A percentile compares a stretch with the other conserved stretches of the same genome.
phyloP scores from a whole-genome alignment of 1,284 basidiomycete genomes.

The Naganishia cerealis region DNA sequence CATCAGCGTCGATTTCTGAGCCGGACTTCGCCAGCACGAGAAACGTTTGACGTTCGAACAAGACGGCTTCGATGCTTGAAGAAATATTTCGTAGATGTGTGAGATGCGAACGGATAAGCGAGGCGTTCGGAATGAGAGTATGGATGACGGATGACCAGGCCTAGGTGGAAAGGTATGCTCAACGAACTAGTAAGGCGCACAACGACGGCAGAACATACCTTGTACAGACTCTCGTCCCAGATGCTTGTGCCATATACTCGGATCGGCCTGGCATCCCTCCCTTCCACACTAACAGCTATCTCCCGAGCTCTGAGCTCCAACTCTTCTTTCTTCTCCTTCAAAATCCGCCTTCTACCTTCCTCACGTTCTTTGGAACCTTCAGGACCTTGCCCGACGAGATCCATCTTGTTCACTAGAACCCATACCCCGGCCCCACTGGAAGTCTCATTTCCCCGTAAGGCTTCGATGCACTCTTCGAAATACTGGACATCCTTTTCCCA shows the following conservation, averaged over 20 bases:
- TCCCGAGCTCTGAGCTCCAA: conserved; percentile 41
- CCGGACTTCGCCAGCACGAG: conserved; percentile 76
- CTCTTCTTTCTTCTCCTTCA: conserved; percentile 58
- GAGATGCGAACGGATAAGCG: conserved; percentile 81
- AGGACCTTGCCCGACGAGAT: conserved; percentile 62
- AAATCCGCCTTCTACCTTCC: conserved; percentile 63
- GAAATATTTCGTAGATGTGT: conserved; percentile 79
- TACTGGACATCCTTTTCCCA: conserved; percentile 73
- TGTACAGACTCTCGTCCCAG: conserved; percentile 95
- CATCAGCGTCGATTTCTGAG: conserved; percentile 46
- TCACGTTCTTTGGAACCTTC: conserved; percentile 47
- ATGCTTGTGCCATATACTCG: conserved; percentile 76
- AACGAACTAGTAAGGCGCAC: not conserved
- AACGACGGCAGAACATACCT: conserved; percentile 60
- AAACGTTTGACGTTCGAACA: conserved; percentile 96
- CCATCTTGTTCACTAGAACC: conserved; percentile 96
- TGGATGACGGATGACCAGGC: conserved; percentile 98
- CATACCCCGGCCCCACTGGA: conserved; percentile 62
- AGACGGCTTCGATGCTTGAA: conserved; percentile 85
- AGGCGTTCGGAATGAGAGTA: conserved; percentile 89
- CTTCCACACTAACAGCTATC: conserved; percentile 35
- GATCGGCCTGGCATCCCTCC: conserved; percentile 32
- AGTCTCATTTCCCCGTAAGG: conserved; percentile 61
- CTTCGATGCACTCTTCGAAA: conserved; percentile 79
- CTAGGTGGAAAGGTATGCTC: conserved; percentile 54